A percentile compares a stretch with the other conserved stretches of the same genome.
Conservation (phyloP, 805 yeast species). For the Sungouiozyma ichnusensis region DNA sequence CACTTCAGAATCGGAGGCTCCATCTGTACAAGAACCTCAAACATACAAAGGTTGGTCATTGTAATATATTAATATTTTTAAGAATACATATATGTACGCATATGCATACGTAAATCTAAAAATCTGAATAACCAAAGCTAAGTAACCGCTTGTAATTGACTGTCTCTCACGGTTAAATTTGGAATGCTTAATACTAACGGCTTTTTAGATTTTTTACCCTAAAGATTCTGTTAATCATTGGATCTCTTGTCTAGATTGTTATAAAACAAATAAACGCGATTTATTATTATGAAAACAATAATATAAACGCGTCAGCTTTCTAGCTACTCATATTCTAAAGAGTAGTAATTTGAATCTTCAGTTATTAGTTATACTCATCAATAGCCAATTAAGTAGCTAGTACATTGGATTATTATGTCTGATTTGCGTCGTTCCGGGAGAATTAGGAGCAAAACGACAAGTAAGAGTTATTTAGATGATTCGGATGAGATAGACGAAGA, state of each 20-base stretch:
- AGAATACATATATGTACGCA: conserved; percentile 1
- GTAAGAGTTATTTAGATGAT: background rate
- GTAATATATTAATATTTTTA: conserved; percentile 7
- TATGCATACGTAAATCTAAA: background rate
- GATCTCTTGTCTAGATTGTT: no score
- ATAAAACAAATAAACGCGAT: background rate
- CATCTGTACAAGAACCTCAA: conserved; percentile 25
- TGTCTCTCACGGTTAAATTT: no score
- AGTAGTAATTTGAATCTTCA: no score
- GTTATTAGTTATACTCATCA: no score
- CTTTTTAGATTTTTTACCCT: no score
- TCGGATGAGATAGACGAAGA: conserved; percentile 7
- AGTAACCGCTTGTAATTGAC: no score
- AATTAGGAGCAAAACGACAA: background rate
- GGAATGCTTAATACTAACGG: no score
- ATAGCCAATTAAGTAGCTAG: no score
- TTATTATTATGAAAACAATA: background rate
- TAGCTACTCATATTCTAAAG: background rate
- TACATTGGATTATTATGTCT: background rate
- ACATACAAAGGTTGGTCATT: conserved; percentile 27
- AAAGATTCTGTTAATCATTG: no score
- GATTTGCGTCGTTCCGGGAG: background rate
- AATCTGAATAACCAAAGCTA: background rate
- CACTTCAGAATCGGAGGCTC: conserved; percentile 19
- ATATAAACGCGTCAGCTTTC: background rate